Evolutionary conservation across 768 basidiomycete species (phyloP), one percentile per base, ranked within the genome.

Genomic region (Suillus lakei): DNA sequence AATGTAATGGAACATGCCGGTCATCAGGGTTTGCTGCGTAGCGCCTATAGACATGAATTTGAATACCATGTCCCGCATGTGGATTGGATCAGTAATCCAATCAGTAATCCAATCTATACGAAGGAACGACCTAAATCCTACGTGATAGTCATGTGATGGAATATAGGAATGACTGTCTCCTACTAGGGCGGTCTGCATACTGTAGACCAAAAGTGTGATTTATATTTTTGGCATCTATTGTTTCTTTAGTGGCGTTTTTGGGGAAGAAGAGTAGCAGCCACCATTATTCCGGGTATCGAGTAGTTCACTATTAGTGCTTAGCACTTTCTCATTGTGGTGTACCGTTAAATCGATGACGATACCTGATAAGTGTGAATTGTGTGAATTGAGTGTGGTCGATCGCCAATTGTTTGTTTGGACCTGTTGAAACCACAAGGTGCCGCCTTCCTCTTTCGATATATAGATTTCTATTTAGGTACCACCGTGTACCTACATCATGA

Each of bases 161-260:
- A 30, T 15, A 15, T 15, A 56, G n/a, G 13, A 36, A 55, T 2
- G n/a, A 36, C 7, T n/a, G 10, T 46, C 44, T n/a, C n/a, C n/a
- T n/a, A n/a, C n/a, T n/a, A n/a, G n/a, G n/a, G n/a, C n/a, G n/a
- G n/a, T n/a, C n/a, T n/a, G n/a, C n/a, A n/a, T n/a, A n/a, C n/a
- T n/a, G n/a, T n/a, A n/a, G n/a, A n/a, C n/a, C n/a, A n/a, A n/a
- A n/a, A n/a, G n/a, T n/a, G n/a, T n/a, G n/a, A 69, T 76, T 67
- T 70, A 67, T 64, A 30, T 74, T 10, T 75, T 66, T 23, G 69
- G 76, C 23, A 48, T 77, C 28, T 76, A 76, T 66, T 72, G 74
- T 69, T 61, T 76, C 50, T 70, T 76, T 12, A 68, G 6, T 36
- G 46, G 34, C 23, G 8, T 18, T 15, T 39, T 30, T 18, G 5